These are phyloP conservation scores for Wallemia mellicola DNA, from an alignment of 1,284 basidiomycete genomes.

Conservation along the genomic window DNA sequence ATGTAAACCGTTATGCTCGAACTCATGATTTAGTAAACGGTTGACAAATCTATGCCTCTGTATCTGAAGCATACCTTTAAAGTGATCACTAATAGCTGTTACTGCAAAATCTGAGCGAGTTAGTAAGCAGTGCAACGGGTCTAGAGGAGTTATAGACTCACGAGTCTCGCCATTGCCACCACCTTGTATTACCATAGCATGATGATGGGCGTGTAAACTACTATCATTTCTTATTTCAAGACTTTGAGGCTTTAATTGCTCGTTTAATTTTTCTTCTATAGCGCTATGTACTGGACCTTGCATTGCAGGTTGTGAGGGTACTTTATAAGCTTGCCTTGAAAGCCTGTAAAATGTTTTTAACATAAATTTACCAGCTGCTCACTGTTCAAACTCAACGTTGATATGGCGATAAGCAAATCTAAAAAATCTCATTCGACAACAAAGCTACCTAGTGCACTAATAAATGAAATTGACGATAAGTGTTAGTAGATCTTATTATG, in stretches of 20 bases:
- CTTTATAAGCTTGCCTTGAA: background rate
- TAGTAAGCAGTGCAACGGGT: background rate
- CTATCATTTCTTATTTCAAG: background rate
- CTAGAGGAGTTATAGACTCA: background rate
- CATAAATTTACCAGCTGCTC: no score
- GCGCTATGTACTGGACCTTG: background rate
- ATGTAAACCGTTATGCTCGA: background rate
- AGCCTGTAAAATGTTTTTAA: background rate
- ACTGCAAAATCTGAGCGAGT: background rate
- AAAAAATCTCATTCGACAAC: background rate
- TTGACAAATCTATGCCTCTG: background rate
- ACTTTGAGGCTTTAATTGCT: background rate
- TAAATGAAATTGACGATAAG: constrained; percentile 2
- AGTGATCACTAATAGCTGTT: background rate
- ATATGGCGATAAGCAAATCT: background rate
- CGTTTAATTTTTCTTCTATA: background rate
- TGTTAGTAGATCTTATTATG: background rate
- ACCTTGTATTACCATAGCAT: background rate
- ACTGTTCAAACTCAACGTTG: no score
- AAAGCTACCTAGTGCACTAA: background rate
- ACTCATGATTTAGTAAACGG: background rate
- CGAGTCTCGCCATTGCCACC: background rate
- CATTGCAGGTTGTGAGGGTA: background rate
- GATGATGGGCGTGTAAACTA: background rate
- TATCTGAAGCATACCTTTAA: background rate